A percentile compares a stretch with the other conserved stretches of the same genome.
phyloP scores from a whole-genome alignment of 257 asterid species.

The Marsdenia floribunda region DNA sequence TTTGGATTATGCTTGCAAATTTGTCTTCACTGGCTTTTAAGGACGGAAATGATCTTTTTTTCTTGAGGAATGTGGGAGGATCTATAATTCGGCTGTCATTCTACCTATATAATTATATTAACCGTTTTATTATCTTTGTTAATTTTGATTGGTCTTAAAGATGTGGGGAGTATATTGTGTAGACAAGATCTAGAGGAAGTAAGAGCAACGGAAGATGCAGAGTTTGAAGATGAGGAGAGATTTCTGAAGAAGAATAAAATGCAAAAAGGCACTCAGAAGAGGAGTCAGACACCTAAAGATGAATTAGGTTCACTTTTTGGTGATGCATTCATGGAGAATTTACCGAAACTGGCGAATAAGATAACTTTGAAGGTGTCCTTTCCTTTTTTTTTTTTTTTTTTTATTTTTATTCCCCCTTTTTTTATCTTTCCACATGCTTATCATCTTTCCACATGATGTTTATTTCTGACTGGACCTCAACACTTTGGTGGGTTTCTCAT shows the following conservation, averaged over 20 bases:
- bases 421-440: no score
- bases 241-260: constrained; percentile 44
- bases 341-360: constrained; percentile 78
- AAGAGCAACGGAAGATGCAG: constrained; percentile 41
- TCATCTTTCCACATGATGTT: no score
- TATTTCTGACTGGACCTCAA: no score
- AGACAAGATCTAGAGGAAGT: constrained; percentile 46
- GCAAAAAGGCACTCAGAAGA: constrained; percentile 35
- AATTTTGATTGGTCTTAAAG: constrained; percentile 24
- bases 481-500: no score
- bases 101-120: not conserved
- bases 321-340: constrained; percentile 62
- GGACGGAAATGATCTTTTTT: not conserved
- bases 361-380: constrained; percentile 67
- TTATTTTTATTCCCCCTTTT: no score
- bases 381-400: no score
- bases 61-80: not conserved
- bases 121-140: not conserved
- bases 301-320: constrained; percentile 82
- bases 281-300: constrained; percentile 43
- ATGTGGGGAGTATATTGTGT: constrained; percentile 55
- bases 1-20: not conserved
- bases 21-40: not conserved
- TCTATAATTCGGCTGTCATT: not conserved
- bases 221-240: constrained; percentile 44